Evolutionary conservation across 2,329 filamentous ascomycete species (phyloP), one percentile per base, ranked within the genome.

Genomic region (Dactylonectria estremocensis): DNA sequence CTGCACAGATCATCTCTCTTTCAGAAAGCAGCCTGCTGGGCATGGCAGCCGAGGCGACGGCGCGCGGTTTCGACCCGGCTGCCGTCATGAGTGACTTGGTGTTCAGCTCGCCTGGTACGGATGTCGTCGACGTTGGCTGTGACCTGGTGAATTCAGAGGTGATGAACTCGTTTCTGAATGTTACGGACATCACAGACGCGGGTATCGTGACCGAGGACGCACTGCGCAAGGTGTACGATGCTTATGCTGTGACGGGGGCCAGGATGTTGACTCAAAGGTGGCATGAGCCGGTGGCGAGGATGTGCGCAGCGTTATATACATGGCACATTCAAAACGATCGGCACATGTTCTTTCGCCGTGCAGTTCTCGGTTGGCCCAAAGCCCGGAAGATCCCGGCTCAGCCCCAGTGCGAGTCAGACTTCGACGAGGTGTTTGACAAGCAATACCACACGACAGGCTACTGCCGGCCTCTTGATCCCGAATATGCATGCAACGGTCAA

Each of bases 271-370:
- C 77, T 2, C 65, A 77, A 56, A 68, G 77, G 35, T 79, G 76
- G 77, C 71, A 77, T n/a, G 77, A 79, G 49, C 77, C 77, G 13
- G 74, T 75, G 6, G 77, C 77, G 22, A 72, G 74, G 46, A 78
- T 79, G 77, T 77, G 76, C 43, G 72, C 77, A 10, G 74, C 74
- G 2, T 58, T 79, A 9, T 79, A 79, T 43, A 76, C 76, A 13
- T 79, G 77, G 77, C 77, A 79, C 50, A 78, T 79, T 2, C 75
- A 77, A 9, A 79, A 79, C 28, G 77, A 79, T 60, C 68, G 77
- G 4, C 77, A 79, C n/a, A 67, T 78, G 69, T 79, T 78, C 63
- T 67, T 79, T 24, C 77, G 77, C 3, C 77, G 77, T 18, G 77
- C 77, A 0, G 5, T 79, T 0, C 35, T 79, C 11, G 77, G 77